phyloP scores from a whole-genome alignment of 441 rosid genomes.

The Pelargonium australe region DNA sequence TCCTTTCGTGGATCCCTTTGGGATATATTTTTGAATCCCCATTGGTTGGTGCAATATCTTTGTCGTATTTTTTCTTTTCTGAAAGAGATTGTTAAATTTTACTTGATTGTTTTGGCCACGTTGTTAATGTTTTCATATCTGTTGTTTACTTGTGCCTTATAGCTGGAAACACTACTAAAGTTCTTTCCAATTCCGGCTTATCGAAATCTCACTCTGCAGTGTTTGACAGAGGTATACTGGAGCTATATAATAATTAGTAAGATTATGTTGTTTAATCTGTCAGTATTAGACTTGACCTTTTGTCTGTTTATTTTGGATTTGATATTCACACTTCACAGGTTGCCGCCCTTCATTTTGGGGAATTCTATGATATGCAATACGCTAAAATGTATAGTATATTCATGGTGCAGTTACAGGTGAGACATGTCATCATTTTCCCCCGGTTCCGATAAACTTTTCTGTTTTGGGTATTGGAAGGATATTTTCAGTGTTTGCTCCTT shows the following conservation, averaged over 20 bases:
- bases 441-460: background rate
- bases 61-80: constrained; percentile 6
- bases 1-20: constrained; percentile 98
- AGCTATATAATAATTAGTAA: background rate
- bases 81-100: background rate
- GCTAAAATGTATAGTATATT: constrained; percentile 74
- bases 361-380: constrained; percentile 75
- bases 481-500: background rate
- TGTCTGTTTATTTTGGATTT: constrained; percentile 13
- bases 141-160: constrained; percentile 22
- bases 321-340: constrained; percentile 42
- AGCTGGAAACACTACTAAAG: constrained; percentile 94
- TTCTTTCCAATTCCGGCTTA: constrained; percentile 74
- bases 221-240: constrained; percentile 81
- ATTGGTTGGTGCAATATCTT: constrained; percentile 46
- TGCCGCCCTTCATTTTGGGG: constrained; percentile 91
- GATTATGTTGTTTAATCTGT: constrained; percentile 4
- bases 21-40: constrained; percentile 99
- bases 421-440: constrained; percentile 2
- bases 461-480: background rate
- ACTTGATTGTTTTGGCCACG: background rate
- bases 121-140: background rate
- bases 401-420: constrained; percentile 79
- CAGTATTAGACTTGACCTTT: constrained; percentile 7
- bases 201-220: constrained; percentile 92